Conservation (phyloP, 106 monocot genomes). For the Allium cepa region DNA sequence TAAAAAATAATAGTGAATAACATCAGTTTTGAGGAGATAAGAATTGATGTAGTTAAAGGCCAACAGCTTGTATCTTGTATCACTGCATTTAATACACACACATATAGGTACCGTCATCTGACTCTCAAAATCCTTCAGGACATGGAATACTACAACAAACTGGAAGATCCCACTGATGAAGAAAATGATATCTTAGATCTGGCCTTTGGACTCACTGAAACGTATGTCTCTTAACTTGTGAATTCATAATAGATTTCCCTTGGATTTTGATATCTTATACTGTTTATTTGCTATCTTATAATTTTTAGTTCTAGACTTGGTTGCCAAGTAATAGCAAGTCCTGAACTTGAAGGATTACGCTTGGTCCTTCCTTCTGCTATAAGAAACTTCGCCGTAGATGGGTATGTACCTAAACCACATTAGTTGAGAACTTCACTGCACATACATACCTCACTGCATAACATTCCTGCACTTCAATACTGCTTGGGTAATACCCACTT, state of each 20-base stretch:
- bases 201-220: too few relatives aligned
- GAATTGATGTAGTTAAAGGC: too few relatives aligned
- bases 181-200: conserved; percentile 70
- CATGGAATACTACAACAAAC: conserved; percentile 65
- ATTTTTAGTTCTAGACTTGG: conserved; percentile 78
- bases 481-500: too few relatives aligned
- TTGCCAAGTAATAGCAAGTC: conserved; percentile 80
- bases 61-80: background rate
- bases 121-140: conserved; percentile 17
- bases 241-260: too few relatives aligned
- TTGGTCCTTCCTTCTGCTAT: conserved; percentile 77
- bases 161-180: conserved; percentile 91
- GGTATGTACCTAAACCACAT: conserved; percentile 79
- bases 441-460: too few relatives aligned
- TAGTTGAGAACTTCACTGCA: conserved; percentile 8
- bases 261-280: too few relatives aligned
- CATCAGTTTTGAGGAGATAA: too few relatives aligned
- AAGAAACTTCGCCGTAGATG: conserved; percentile 86
- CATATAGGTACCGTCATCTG: too few relatives aligned
- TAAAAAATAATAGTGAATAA: too few relatives aligned
- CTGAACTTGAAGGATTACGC: conserved; percentile 89
- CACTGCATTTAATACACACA: background rate
- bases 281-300: background rate
- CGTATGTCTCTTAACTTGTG: too few relatives aligned
- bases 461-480: too few relatives aligned